Base-by-base conservation (phyloP, 768 basidiomycete species). In the Macrolepiota fuliginosa region DNA sequence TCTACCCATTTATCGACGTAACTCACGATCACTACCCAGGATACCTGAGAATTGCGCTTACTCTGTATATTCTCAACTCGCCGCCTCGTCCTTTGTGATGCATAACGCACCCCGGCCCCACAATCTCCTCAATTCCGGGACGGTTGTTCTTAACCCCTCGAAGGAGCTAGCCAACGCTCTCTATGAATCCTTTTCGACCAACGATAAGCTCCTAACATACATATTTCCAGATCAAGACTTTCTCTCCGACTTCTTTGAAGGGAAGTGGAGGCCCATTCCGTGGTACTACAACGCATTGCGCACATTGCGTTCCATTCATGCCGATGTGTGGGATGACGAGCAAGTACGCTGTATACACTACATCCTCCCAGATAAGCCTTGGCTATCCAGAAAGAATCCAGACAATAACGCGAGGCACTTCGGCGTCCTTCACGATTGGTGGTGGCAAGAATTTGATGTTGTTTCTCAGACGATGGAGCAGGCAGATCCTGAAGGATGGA, bases 231-330 rank as follows among this genome's bases (percentile, higher is more conserved):
- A 99, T 73, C 96, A 99, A 72, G 96, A 99, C 67, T 81, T 97
- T 35, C 83, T 98, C 35, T 83, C 95, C 1, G 83, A 81, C 35
- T 84, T 86, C 69, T 98, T 96, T 78, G 73, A 80, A 58, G 90
- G 89, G 17, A 86, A 73, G 70, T 95, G 92, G 91, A 81, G 78
- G 56, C 88, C 91, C 4, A 74, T 96, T 42, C 83, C 88, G 1
- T 97, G 91, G 86, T 86, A 86, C 63, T 96, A 94, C 73, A 99
- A 99, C 68, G 95, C 94, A 0, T 79, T 98, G 64, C 95, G 94
- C 76, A 91, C 95, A n/a, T 72, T 94, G 66, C 82, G 90, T 49
- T 69, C 78, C 35, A 79, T 87, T 40, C 97, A 99, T 73, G 72
- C 81, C 39, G 71, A 81, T 36, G 69, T 94, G 67, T 99, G 96